Evolutionary conservation across 2,329 filamentous ascomycete species (phyloP), one percentile per base, ranked within the genome.

Genomic region (Cytospora leucostoma): DNA sequence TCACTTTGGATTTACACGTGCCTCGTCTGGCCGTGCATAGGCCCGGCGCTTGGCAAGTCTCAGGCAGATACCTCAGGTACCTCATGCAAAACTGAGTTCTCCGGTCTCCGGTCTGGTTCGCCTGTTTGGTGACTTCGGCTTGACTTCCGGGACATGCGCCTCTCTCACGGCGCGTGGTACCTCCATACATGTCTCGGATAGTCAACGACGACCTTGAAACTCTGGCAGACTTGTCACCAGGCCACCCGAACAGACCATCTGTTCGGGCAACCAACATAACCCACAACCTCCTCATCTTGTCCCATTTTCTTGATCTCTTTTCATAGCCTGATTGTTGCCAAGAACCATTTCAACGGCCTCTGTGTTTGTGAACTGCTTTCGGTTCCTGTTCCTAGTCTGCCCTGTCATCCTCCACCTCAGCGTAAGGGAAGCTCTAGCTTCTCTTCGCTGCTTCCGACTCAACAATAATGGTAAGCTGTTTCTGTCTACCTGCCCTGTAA

Each of bases 401-500:
- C 34, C 51, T 27, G 17, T 38, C 21, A 11, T 44, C 64, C 13
- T 65, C 63, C 35, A 50, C 64, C 17, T 32, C 51, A 59, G 61
- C 61, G 61, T 13, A 32, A 56, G 61, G 40, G 61, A 61, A 56
- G 64, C 57, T 38, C 32, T 50, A 34, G 64, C 64, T 64, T 57
- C 61, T 64, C 50, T 63, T 64, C 54, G 61, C 64, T 58, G 64
- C 64, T 32, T 47, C 54, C 44, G 37, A 47, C 32, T 34, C 13
- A 34, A 7, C 15, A 65, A 56, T 40, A 15, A 67, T 68, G 72
- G 72, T 72, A 61, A 66, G 70, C 52, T 12, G 10, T 21, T n/a
- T 11, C 17, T 61, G 33, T 35, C 50, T 34, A 4, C 12, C 50
- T 13, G 8, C 21, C 3, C 35, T 38, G 34, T n/a, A 27, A 32